Conservation (phyloP, 1,284 basidiomycete genomes). For the Cutaneotrichosporon sp. region DNA sequence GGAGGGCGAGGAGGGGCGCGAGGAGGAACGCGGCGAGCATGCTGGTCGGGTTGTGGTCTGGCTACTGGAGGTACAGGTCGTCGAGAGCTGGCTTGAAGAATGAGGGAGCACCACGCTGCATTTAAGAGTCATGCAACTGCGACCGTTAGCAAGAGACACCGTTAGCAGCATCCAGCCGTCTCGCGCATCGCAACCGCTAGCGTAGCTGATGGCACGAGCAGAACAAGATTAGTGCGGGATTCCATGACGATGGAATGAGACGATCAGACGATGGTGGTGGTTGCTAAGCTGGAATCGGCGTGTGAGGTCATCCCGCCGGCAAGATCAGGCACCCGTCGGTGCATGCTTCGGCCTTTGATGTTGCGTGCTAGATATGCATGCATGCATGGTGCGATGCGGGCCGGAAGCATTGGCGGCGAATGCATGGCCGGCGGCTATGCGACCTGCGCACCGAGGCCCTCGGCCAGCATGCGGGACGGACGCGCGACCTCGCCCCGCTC, state of each 20-base stretch:
- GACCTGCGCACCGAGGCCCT: conserved; percentile 56
- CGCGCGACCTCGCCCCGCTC: conserved; percentile 74
- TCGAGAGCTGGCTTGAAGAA: too few species aligned
- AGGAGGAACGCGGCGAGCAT: not conserved
- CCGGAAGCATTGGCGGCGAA: too few species aligned
- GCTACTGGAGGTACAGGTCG: too few species aligned
- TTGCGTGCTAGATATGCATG: not conserved
- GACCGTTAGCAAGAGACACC: too few species aligned
- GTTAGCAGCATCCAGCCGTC: not conserved
- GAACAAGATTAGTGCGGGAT: not conserved
- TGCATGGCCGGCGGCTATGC: conserved; percentile 17
- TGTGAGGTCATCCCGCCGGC: not conserved
- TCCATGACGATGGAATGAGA: not conserved
- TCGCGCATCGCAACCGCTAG: not conserved
- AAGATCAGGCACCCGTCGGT: not conserved
- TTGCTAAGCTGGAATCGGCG: not conserved
- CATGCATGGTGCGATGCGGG: not conserved
- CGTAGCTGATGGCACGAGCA: not conserved
- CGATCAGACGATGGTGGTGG: not conserved
- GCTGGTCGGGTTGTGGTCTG: not conserved
- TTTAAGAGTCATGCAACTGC: too few species aligned
- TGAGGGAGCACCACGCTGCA: too few species aligned
- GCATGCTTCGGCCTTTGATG: not conserved
- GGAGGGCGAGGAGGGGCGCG: not conserved
- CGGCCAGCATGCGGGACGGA: conserved; percentile 63